phyloP scores from a whole-genome alignment of 495 filamentous ascomycete species.

The Trichoderma reesei region DNA sequence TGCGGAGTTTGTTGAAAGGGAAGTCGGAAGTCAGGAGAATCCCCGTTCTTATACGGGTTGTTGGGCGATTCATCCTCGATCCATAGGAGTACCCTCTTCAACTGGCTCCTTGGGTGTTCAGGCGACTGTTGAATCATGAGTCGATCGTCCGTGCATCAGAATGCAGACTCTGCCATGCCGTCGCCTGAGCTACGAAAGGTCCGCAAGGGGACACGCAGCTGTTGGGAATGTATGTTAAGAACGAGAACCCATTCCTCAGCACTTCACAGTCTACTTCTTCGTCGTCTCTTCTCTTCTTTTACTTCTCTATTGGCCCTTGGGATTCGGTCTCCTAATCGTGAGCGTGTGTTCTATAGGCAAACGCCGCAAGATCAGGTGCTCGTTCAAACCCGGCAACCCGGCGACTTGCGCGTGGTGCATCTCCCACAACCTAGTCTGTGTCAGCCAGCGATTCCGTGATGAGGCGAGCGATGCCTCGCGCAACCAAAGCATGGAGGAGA shows the following conservation, averaged over 20 bases:
- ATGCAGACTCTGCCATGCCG: neutral
- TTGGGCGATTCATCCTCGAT: no score
- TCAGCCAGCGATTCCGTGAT: neutral
- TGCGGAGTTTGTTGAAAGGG: no score
- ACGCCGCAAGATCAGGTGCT: neutral
- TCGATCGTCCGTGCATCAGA: neutral
- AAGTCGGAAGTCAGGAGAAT: no score
- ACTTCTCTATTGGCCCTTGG: neutral
- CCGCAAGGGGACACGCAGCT: conserved; percentile 1
- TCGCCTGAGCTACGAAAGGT: neutral
- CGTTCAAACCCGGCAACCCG: neutral
- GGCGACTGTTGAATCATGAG: neutral
- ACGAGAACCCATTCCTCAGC: no score
- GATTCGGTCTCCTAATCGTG: neutral
- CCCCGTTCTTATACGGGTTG: no score
- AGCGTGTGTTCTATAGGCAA: neutral
- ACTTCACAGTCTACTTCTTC: no score
- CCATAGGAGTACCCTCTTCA: neutral
- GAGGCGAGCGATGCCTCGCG: neutral
- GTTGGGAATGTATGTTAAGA: neutral
- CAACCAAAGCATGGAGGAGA: neutral
- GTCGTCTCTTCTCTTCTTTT: neutral
- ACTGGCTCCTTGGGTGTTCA: no score
- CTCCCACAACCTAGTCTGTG: neutral
- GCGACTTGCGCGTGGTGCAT: neutral